Conservation (phyloP, 2,329 filamentous ascomycete genomes). For the Arthrinium phaeospermum region DNA sequence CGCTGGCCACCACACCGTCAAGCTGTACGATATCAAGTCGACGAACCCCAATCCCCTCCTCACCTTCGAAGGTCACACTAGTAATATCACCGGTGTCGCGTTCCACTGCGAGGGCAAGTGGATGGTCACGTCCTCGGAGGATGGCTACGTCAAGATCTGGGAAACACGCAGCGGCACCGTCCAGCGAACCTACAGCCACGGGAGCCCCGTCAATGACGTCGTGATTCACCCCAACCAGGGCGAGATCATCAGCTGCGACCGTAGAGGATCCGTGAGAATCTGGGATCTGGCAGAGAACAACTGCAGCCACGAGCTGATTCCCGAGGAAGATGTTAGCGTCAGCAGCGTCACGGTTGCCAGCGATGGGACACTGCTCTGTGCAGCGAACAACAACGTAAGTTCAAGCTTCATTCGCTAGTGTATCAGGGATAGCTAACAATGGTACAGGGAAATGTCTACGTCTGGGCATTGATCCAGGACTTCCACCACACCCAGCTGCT, state of each 20-base stretch:
- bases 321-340: slow-evolving; percentile 92
- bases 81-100: slow-evolving; percentile 93
- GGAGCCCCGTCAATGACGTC: slow-evolving; percentile 90
- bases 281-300: slow-evolving; percentile 98
- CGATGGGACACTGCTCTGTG: slow-evolving; percentile 90
- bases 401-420: background rate
- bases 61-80: slow-evolving; percentile 94
- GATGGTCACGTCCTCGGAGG: slow-evolving; percentile 98
- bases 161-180: slow-evolving; percentile 85
- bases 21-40: slow-evolving; percentile 98
- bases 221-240: slow-evolving; percentile 99
- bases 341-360: slow-evolving; percentile 95
- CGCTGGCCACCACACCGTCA: slow-evolving; percentile 80
- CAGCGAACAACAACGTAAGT: slow-evolving; percentile 85
- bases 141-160: slow-evolving; percentile 97
- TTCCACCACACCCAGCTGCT: slow-evolving; percentile 83
- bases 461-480: slow-evolving; percentile 90
- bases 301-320: slow-evolving; percentile 94
- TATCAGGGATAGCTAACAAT: slow-evolving; percentile 17
- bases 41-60: slow-evolving; percentile 94
- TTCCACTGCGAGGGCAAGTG: slow-evolving; percentile 99
- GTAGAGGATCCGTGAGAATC: slow-evolving; percentile 88
- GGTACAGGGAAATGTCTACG: slow-evolving; percentile 87
- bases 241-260: slow-evolving; percentile 95
- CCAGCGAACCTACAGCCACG: slow-evolving; percentile 92